These are phyloP conservation scores for Nicotiana otophora DNA, from an alignment of 257 asterid genomes.

Conservation along the genomic window DNA sequence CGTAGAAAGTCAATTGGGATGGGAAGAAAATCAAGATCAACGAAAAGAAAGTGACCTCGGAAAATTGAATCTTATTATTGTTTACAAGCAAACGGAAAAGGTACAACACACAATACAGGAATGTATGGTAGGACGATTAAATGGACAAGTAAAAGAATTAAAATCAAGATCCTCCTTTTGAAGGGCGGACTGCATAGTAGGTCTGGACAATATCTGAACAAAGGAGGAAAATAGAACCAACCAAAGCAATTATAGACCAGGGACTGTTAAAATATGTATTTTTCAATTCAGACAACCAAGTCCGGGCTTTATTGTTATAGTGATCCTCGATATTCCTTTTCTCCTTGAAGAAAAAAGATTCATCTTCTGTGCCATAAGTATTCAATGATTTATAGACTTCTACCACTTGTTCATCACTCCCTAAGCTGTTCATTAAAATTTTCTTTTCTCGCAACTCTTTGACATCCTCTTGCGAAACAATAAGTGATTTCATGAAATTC, in stretches of 20 bases:
- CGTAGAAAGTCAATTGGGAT: too few relatives aligned
- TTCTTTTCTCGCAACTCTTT: slow-evolving; percentile 5
- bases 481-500: slow-evolving; percentile 1
- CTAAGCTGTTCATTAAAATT: neutral
- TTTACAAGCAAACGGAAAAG: neutral
- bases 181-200: neutral
- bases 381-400: neutral
- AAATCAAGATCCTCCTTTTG: neutral
- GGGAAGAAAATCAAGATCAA: too few relatives aligned
- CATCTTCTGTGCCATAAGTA: neutral
- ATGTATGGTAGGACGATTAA: neutral
- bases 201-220: neutral
- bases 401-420: neutral
- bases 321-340: neutral
- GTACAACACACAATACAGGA: neutral
- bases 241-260: neutral
- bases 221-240: neutral
- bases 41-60: too few relatives aligned
- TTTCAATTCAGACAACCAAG: slow-evolving; percentile 7
- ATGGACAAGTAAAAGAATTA: neutral
- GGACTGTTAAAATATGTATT: slow-evolving; percentile 1
- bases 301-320: neutral
- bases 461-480: neutral
- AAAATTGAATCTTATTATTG: neutral
- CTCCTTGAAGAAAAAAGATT: rapidly evolving